Evolutionary conservation across 1,139 yeast species (phyloP).

Genomic region (Magnusiomyces tetraspermus): DNA sequence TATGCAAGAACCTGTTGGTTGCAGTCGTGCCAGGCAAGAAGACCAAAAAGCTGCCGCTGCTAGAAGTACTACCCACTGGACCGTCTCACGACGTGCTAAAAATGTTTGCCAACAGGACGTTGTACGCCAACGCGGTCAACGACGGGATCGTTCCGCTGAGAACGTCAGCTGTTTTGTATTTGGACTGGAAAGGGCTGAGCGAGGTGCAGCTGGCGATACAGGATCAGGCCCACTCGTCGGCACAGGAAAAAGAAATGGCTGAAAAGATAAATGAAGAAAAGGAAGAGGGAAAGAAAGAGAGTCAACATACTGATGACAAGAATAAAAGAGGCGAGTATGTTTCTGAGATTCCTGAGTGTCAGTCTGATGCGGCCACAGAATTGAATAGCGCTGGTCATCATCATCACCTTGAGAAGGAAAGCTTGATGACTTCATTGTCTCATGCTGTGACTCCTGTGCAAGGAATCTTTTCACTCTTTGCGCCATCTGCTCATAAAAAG

Average conservation of each 20-base stretch:
- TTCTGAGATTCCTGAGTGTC: conserved; percentile 9
- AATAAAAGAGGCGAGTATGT: conserved; percentile 14
- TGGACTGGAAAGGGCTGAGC: conserved; percentile 60
- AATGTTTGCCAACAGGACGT: conserved; percentile 57
- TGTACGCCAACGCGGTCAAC: conserved; percentile 69
- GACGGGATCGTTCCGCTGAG: conserved; percentile 93
- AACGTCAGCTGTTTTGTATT: conserved; percentile 69
- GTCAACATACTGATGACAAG: conserved; percentile 19
- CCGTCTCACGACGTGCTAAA: conserved; percentile 62
- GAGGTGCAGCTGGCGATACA: conserved; percentile 37
- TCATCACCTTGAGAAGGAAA: no score
- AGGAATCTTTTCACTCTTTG: conserved; percentile 25
- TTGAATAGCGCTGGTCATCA: conserved; percentile 4
- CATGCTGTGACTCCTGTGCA: conserved; percentile 16
- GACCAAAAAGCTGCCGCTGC: no score
- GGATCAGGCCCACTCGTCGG: background rate
- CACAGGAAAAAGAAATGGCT: conserved; percentile 1
- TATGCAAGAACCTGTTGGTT: no score
- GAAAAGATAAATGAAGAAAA: conserved; percentile 7
- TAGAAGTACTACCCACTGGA: conserved; percentile 68
- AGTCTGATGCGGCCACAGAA: conserved; percentile 1
- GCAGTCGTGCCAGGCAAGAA: conserved; percentile 27
- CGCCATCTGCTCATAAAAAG: conserved; percentile 28
- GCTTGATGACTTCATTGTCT: background rate
- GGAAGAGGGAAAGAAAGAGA: conserved; percentile 24